phyloP scores from a whole-genome alignment of 1,284 basidiomycete genomes.

The Cutaneotrichosporon dermatis region DNA sequence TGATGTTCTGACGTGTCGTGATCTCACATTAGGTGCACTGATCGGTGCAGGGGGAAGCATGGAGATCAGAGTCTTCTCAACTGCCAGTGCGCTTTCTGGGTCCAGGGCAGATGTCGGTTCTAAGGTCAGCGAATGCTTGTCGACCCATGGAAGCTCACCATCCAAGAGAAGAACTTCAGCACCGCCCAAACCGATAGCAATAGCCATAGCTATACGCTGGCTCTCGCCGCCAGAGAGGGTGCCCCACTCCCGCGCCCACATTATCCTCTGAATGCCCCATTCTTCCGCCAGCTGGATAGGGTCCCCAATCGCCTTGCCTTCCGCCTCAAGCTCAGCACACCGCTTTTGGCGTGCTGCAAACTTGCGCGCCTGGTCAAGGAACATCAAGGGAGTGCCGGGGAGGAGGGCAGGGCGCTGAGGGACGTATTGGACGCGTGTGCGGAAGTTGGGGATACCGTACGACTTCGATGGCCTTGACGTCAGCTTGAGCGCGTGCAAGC shows the following conservation, averaged over 20 bases:
- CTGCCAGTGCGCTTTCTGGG: slow-evolving; percentile 58
- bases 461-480: neutral
- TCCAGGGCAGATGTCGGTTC: slow-evolving; percentile 85
- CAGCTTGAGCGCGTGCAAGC: neutral
- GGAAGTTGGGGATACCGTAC: slow-evolving; percentile 66
- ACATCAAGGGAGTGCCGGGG: slow-evolving; percentile 70
- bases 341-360: slow-evolving; percentile 56
- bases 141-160: slow-evolving; percentile 54
- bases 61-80: slow-evolving; percentile 61
- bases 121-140: slow-evolving; percentile 38
- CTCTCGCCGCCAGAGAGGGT: slow-evolving; percentile 76
- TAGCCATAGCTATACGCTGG: slow-evolving; percentile 71
- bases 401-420: slow-evolving; percentile 78
- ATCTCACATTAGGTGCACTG: neutral
- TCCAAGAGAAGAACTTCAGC: slow-evolving; percentile 76
- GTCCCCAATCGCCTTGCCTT: slow-evolving; percentile 25
- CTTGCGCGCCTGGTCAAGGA: slow-evolving; percentile 57
- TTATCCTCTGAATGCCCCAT: slow-evolving; percentile 63
- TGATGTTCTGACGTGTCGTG: too few species aligned
- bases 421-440: slow-evolving; percentile 73
- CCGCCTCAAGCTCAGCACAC: slow-evolving; percentile 16
- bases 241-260: slow-evolving; percentile 74
- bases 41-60: slow-evolving; percentile 49
- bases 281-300: slow-evolving; percentile 57
- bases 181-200: slow-evolving; percentile 64